A percentile compares a stretch with the other conserved stretches of the same genome.
Evolutionary conservation across 148 eudicot species (phyloP).

Genomic region (Arbutus unedo): DNA sequence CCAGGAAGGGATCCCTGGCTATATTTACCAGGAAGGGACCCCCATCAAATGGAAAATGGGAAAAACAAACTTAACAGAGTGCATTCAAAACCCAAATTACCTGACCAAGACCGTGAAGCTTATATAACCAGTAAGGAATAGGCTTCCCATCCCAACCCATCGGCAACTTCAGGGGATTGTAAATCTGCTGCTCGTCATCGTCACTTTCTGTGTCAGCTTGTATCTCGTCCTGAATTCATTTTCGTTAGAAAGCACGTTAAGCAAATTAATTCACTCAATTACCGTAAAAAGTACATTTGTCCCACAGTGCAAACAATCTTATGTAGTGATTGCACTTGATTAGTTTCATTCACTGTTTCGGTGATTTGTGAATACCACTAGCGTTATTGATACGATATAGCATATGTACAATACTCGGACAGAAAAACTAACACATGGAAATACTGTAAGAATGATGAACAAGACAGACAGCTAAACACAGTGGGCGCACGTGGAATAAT

Average conservation of each 20-base stretch:
- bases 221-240: constrained; percentile 61
- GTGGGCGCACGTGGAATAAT: neutral
- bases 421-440: neutral
- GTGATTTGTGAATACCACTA: neutral
- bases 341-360: neutral
- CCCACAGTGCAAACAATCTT: neutral
- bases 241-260: neutral
- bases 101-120: constrained; percentile 99
- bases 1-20: neutral
- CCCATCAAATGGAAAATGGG: neutral
- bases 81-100: constrained; percentile 27
- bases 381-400: no score
- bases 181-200: constrained; percentile 94
- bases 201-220: constrained; percentile 94
- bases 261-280: neutral
- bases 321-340: neutral
- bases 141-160: constrained; percentile 99
- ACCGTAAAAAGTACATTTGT: neutral
- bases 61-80: neutral
- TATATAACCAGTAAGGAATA: constrained; percentile 96
- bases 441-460: neutral
- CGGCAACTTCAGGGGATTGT: constrained; percentile 94
- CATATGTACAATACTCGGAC: neutral
- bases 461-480: neutral
- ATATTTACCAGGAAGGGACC: neutral